These are phyloP conservation scores for Aspergillus leporis DNA, from an alignment of 495 filamentous ascomycete genomes.

Conservation along the genomic window DNA sequence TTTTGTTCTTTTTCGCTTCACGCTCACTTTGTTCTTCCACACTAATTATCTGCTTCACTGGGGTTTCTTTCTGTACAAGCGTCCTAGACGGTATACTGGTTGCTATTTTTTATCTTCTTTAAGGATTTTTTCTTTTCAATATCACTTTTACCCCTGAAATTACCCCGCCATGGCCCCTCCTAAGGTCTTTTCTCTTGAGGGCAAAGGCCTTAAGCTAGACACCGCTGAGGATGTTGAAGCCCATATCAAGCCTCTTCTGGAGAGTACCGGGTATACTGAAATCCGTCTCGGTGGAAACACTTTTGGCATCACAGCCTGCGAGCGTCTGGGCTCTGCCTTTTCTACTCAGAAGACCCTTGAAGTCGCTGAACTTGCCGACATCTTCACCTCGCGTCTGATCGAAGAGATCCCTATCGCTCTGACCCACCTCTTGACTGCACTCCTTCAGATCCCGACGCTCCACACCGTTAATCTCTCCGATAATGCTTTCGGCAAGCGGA, in stretches of 20 bases:
- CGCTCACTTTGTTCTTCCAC: slow-evolving; percentile 1
- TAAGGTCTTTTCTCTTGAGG: slow-evolving; percentile 87
- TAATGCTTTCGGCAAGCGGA: slow-evolving; percentile 96
- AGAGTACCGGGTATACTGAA: slow-evolving; percentile 75
- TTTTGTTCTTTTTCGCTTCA: slow-evolving; percentile 2
- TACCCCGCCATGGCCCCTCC: slow-evolving; percentile 54
- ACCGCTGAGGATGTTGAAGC: slow-evolving; percentile 80
- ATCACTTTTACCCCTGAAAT: slow-evolving; percentile 20
- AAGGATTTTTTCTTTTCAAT: slow-evolving; percentile 2
- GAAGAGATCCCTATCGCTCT: slow-evolving; percentile 92
- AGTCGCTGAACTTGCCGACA: slow-evolving; percentile 89
- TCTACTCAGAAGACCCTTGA: slow-evolving; percentile 77
- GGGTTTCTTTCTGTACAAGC: neutral
- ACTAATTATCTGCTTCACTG: neutral
- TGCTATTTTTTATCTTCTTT: neutral
- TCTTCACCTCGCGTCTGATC: slow-evolving; percentile 93
- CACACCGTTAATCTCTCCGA: slow-evolving; percentile 94
- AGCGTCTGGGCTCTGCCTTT: slow-evolving; percentile 77
- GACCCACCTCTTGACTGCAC: slow-evolving; percentile 77
- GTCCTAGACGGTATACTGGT: neutral
- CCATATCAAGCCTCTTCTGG: slow-evolving; percentile 74
- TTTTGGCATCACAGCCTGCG: slow-evolving; percentile 81
- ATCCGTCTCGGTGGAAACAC: slow-evolving; percentile 87
- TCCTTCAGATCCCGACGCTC: slow-evolving; percentile 77
- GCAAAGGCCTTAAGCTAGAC: slow-evolving; percentile 87